Base-by-base conservation (phyloP, 768 basidiomycete genomes). In the Hygrocybe punicea region DNA sequence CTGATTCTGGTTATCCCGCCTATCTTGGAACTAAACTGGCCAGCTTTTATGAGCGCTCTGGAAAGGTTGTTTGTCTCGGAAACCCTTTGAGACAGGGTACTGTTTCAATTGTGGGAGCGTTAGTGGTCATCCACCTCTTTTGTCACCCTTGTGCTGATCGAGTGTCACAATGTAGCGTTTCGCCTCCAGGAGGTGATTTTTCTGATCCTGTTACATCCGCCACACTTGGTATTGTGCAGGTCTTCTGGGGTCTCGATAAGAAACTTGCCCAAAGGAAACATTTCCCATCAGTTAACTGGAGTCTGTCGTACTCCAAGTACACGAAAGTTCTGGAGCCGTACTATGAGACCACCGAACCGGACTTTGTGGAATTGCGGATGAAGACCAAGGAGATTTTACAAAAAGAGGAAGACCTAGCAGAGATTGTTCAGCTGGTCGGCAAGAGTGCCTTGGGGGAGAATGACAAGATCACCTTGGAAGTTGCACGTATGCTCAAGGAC, bases 271-370 rank as follows among this genome's bases (percentile, higher is more conserved):
- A 98, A 71, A 84, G 96, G 60, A 98, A 99, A 73, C 95, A 99
- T 71, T 99, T 99, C 82, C 97, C 97, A 1, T 97, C 95, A n/a
- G 96, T 99, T 71, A 98, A 99, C 76, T 99, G 97, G 97, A 97
- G 87, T 62, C 77, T 97, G n/a, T 99, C 97, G 9, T 98, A 98
- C 73, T 98, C 97, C 58, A 99, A 99, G 73, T 98, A 99, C 74
- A 90, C 87, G 60, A 95, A 94, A 69, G 86, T 94, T 9, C 83
- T 98, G 39, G 94, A 96, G 65, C 83, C 89, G 1, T 87, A 94
- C 73, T 99, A 98, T 73, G 94, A 98, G 71, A 75, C 79, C 42
- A 87, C 86, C 51, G 87, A 92, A 65, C 91, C 93, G 4, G 96
- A 93, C n/a, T 99, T 99, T 73, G 85, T 98, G 36, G 92, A 96